Percentiles rank a stretch among this genome's conserved stretches.
These are phyloP conservation scores for Fusarium tricinctum DNA, from an alignment of 2,329 filamentous ascomycete species.

Conservation along the genomic window DNA sequence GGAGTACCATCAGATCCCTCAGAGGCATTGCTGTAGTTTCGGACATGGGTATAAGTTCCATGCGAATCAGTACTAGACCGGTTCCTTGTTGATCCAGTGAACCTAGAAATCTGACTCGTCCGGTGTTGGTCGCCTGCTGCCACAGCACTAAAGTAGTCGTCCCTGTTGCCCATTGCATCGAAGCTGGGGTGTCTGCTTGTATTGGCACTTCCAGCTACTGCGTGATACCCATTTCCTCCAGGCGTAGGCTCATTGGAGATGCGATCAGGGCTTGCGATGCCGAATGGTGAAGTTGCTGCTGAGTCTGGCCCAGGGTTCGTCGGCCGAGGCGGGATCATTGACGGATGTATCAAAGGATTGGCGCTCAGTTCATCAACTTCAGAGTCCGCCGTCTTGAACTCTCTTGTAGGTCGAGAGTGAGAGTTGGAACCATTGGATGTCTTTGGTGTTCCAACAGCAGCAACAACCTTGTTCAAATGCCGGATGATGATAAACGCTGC, in stretches of 20 bases:
- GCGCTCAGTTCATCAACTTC: constrained; percentile 60
- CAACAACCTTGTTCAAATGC: constrained; percentile 63
- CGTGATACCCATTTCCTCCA: constrained; percentile 45
- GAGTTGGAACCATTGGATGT: constrained; percentile 51
- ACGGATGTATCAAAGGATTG: constrained; percentile 60
- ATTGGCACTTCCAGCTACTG: constrained; percentile 42
- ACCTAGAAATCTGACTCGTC: constrained; percentile 39
- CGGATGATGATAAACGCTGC: constrained; percentile 65
- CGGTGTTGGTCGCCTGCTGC: constrained; percentile 23
- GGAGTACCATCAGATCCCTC: constrained; percentile 56
- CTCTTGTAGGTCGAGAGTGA: constrained; percentile 54
- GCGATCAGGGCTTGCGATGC: constrained; percentile 39
- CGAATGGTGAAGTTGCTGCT: constrained; percentile 37
- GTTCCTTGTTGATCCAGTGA: constrained; percentile 45
- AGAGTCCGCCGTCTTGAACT: constrained; percentile 59
- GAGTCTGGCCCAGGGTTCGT: constrained; percentile 45
- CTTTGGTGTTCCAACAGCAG: constrained; percentile 56
- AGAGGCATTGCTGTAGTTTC: constrained; percentile 61
- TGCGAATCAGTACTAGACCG: constrained; percentile 58
- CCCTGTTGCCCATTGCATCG: constrained; percentile 44
- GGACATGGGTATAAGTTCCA: constrained; percentile 55
- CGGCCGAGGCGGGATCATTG: constrained; percentile 52
- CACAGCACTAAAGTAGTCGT: constrained; percentile 51
- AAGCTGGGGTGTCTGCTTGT: constrained; percentile 51
- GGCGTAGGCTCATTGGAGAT: constrained; percentile 52